Evolutionary conservation across 768 basidiomycete species (phyloP).

Genomic region (Amyloporia xantha): DNA sequence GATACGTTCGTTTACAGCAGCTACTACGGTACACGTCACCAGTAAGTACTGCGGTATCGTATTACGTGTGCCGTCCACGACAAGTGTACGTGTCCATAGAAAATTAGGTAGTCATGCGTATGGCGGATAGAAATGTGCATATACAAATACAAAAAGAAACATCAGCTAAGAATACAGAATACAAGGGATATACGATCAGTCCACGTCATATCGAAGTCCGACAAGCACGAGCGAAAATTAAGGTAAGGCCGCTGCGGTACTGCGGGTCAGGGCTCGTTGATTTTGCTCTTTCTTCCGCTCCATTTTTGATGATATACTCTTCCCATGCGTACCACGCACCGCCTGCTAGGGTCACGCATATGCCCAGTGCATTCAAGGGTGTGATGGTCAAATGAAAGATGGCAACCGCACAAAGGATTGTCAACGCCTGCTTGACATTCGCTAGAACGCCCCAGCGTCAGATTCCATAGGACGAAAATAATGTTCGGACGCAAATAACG

Average conservation of each 20-base stretch:
- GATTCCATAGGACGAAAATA: background rate
- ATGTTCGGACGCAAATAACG: no score
- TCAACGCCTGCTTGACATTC: constrained; percentile 92
- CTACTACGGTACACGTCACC: no score
- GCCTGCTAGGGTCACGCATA: constrained; percentile 75
- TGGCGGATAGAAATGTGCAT: background rate
- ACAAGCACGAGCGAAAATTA: background rate
- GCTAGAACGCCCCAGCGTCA: constrained; percentile 33
- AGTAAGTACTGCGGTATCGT: no score
- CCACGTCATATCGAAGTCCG: background rate
- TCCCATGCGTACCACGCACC: constrained; percentile 76
- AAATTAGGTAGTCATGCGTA: background rate
- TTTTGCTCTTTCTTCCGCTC: background rate
- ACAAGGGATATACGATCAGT: background rate
- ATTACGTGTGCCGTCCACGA: no score
- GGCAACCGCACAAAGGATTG: constrained; percentile 74
- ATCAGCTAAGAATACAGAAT: background rate
- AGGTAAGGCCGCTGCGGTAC: background rate
- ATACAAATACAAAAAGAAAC: background rate
- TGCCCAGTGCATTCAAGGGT: constrained; percentile 73
- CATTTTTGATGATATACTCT: constrained; percentile 35
- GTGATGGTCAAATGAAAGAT: constrained; percentile 84
- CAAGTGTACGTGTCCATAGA: no score
- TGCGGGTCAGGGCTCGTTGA: background rate
- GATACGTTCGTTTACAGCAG: no score